Base-by-base conservation (phyloP, 169 alveolate genomes). In the Plasmodium coatneyi region DNA sequence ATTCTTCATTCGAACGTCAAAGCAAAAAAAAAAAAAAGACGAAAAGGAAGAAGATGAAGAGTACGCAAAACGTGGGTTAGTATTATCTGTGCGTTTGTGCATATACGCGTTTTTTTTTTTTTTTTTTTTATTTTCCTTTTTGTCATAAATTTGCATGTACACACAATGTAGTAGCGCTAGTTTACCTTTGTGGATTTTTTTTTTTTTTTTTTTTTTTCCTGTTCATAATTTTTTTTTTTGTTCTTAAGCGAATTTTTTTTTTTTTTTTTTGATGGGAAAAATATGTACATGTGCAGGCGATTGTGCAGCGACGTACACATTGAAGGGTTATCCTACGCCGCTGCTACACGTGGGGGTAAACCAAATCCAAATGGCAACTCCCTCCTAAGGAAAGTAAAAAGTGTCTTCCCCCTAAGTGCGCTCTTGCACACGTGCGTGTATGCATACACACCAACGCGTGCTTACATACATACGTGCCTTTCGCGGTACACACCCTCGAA, bases 81-180 rank as follows among this genome's bases (percentile, higher is more conserved):
- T 9, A 25, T 60, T 60, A 60, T 19, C 74, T 60, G 32, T 25
- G 1, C 32, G 30, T 60, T n/a, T 60, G 32, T 60, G 10, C 32
- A 25, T 60, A 56, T 60, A 4, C 32, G 74, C 14, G 34, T 60
- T 22, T 19, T 60, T 60, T 60, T 60, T 10, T 41, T 41, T 36
- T 43, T 60, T 6, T 60, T 60, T 60, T n/a, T 60, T 46, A 10
- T 46, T 46, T 46, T 46, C 10, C 2, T 72, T 74, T 82, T 74
- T 82, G 71, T 70, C 52, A 43, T 76, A 52, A 84, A 84, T 43
- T 74, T 52, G 41, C 82, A 74, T 74, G 84, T 84, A 84, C 93
- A 74, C 84, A 52, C 84, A 52, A 25, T 60, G 66, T 72, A 84
- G 66, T 72, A 84, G 78, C 84, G 92, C 78, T 84, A 84, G 84